These are phyloP conservation scores for Picochlorum costavermella DNA, from an alignment of 139 green algal genomes.

Conservation along the genomic window DNA sequence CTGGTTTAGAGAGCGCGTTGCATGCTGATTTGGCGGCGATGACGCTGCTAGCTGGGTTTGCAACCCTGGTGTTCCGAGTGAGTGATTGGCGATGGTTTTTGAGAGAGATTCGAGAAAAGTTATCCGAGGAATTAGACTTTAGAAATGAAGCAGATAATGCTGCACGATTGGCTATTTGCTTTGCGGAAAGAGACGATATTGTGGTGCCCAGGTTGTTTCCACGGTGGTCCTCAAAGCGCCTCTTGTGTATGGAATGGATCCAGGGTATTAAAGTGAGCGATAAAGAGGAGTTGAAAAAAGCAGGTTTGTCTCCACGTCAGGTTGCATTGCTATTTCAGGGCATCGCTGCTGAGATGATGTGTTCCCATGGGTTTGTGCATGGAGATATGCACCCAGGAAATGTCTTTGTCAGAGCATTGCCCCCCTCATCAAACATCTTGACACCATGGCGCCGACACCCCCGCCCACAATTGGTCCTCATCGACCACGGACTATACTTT, in stretches of 20 bases:
- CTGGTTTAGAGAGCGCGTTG: conserved; percentile 46
- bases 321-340: conserved; percentile 67
- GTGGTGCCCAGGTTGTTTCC: conserved; percentile 37
- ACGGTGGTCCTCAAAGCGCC: conserved; percentile 36
- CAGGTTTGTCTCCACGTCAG: conserved; percentile 6
- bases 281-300: conserved; percentile 23
- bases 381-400: conserved; percentile 52
- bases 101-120: conserved; percentile 53
- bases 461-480: conserved; percentile 68
- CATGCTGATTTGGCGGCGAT: conserved; percentile 63
- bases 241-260: conserved; percentile 75
- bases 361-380: conserved; percentile 69
- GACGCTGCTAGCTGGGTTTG: conserved; percentile 26
- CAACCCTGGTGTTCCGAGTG: conserved; percentile 44
- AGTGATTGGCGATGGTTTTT: conserved; percentile 55
- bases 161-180: conserved; percentile 25
- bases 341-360: conserved; percentile 77
- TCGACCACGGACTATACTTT: conserved; percentile 80
- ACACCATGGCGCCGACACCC: conserved; percentile 23
- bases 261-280: conserved; percentile 51
- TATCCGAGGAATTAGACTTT: conserved; percentile 80
- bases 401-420: conserved; percentile 48
- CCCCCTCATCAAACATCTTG: conserved; percentile 15
- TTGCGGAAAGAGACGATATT: conserved; percentile 25
- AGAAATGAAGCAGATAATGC: conserved; percentile 53